A percentile compares a stretch with the other conserved stretches of the same genome.
Evolutionary conservation across 768 basidiomycete genomes (phyloP).

Genomic region (Boletus fagicola): DNA sequence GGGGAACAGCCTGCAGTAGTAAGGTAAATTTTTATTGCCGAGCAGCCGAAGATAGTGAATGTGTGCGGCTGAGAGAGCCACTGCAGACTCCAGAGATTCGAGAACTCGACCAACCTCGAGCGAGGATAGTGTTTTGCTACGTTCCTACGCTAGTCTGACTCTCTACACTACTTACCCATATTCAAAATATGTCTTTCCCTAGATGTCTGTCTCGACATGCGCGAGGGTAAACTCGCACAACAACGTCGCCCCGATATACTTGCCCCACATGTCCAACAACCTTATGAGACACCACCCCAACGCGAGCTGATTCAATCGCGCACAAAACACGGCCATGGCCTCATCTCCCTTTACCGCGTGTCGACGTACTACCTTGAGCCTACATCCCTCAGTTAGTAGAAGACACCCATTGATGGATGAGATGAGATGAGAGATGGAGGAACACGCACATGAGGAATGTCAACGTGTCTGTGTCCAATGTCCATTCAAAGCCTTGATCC

Average conservation of each 20-base stretch:
- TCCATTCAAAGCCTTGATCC: conserved; percentile 48
- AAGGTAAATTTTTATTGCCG: too few relatives aligned
- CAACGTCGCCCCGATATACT: conserved; percentile 33
- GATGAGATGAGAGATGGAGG: background rate
- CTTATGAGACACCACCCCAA: conserved; percentile 49
- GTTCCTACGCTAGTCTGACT: too few relatives aligned
- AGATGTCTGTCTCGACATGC: background rate
- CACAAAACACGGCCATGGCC: conserved; percentile 51
- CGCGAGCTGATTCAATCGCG: conserved; percentile 45
- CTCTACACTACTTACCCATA: background rate
- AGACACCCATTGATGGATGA: background rate
- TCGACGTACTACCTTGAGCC: conserved; percentile 20
- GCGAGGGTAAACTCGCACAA: conserved; percentile 28
- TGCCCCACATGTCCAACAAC: conserved; percentile 51
- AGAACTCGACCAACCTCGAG: too few relatives aligned
- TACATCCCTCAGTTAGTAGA: conserved; percentile 3
- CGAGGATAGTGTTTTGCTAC: background rate
- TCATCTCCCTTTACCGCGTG: conserved; percentile 46
- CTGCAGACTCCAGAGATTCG: too few relatives aligned
- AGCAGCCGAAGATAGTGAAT: too few relatives aligned
- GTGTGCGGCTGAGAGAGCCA: too few relatives aligned
- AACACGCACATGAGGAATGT: conserved; percentile 49
- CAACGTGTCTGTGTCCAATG: conserved; percentile 48
- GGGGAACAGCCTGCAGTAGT: too few relatives aligned
- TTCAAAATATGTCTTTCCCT: background rate